These are phyloP conservation scores for Craterostigma plantagineum DNA, from an alignment of 257 asterid species.

Conservation along the genomic window DNA sequence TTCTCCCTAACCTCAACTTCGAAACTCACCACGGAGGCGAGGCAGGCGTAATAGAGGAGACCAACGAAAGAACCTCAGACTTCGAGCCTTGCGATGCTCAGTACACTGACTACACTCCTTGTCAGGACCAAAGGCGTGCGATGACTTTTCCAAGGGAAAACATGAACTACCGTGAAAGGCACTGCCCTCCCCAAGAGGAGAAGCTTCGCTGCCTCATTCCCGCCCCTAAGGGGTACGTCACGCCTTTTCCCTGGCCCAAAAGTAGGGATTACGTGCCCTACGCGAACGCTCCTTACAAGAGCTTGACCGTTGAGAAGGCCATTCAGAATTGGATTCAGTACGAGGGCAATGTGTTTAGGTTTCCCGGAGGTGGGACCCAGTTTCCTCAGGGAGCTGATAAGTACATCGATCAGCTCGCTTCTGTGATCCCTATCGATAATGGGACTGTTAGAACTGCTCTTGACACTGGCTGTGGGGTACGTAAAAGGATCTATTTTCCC, in stretches of 20 bases:
- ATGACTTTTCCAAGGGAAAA: conserved; percentile 90
- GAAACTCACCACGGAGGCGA: conserved; percentile 74
- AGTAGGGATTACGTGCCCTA: conserved; percentile 93
- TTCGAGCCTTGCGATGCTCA: conserved; percentile 49
- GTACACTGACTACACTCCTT: conserved; percentile 84
- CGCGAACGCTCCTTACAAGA: conserved; percentile 94
- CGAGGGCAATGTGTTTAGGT: conserved; percentile 83
- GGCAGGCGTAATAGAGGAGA: conserved; percentile 45
- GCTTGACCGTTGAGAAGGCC: conserved; percentile 94
- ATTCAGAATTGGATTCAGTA: conserved; percentile 97
- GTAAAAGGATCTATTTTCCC: conserved; percentile 11
- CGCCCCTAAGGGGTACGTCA: conserved; percentile 88
- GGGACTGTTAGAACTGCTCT: conserved; percentile 83
- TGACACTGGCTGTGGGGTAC: conserved; percentile 99
- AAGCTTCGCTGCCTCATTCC: conserved; percentile 87
- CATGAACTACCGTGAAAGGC: conserved; percentile 94
- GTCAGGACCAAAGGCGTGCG: conserved; percentile 90
- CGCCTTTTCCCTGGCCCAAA: conserved; percentile 92
- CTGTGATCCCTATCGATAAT: conserved; percentile 67
- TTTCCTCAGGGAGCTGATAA: conserved; percentile 98
- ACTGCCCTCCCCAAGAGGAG: conserved; percentile 71
- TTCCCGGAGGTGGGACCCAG: conserved; percentile 97
- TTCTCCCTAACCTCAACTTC: conserved; percentile 59
- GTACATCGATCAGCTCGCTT: conserved; percentile 91
- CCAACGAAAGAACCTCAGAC: conserved; percentile 23